phyloP scores from a whole-genome alignment of 441 rosid species.

The Syzygium syzygioides region DNA sequence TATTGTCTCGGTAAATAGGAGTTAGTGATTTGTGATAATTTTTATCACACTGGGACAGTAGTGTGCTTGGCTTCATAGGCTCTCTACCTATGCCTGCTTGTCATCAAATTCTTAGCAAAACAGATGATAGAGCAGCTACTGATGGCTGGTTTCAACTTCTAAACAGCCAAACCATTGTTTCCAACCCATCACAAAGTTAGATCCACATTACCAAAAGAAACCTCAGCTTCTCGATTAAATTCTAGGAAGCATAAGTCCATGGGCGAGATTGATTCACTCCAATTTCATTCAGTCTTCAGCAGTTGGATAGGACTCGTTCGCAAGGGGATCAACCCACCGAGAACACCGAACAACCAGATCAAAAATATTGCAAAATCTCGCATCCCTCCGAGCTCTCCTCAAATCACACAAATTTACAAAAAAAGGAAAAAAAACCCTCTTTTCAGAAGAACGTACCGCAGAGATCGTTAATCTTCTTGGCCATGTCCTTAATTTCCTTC shows the following conservation, averaged over 20 bases:
- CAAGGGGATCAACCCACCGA: background rate
- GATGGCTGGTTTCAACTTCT: background rate
- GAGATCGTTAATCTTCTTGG: constrained; percentile 81
- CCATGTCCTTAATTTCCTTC: constrained; percentile 88
- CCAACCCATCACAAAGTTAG: background rate
- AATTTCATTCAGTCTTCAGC: background rate
- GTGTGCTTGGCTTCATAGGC: background rate
- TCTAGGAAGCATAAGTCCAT: background rate
- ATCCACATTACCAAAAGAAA: background rate
- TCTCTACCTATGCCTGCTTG: background rate
- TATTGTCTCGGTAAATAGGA: background rate
- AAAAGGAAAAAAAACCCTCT: background rate
- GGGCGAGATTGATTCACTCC: background rate
- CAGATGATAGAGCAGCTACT: background rate
- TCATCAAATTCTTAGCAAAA: background rate
- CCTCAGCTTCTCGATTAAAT: background rate
- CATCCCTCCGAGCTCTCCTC: background rate
- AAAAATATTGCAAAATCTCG: background rate
- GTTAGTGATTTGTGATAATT: background rate
- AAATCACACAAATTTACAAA: background rate
- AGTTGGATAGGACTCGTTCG: background rate
- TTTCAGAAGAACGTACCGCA: constrained; percentile 47
- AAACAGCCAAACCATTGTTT: background rate
- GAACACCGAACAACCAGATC: background rate
- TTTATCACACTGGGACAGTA: background rate